A percentile compares a stretch with the other conserved stretches of the same genome.
These are phyloP conservation scores for Ascosphaera aggregata DNA, from an alignment of 2,329 filamentous ascomycete species.

Conservation along the genomic window DNA sequence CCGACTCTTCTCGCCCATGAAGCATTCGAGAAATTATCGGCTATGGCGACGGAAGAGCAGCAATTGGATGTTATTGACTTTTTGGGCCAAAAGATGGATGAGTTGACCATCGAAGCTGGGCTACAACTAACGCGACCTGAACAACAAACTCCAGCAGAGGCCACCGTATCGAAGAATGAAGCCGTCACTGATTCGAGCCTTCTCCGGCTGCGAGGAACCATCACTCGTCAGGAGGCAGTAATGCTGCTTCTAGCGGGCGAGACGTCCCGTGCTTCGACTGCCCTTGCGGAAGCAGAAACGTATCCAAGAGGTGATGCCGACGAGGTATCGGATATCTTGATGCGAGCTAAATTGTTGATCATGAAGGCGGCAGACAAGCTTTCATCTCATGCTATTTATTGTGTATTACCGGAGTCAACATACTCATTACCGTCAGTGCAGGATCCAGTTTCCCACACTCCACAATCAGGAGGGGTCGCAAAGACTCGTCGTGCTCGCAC, in stretches of 20 bases:
- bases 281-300: slow-evolving; percentile 21
- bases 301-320: slow-evolving; percentile 27
- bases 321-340: slow-evolving; percentile 29
- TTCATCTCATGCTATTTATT: slow-evolving; percentile 61
- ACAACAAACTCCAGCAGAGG: neutral
- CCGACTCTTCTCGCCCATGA: neutral
- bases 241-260: slow-evolving; percentile 19
- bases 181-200: neutral
- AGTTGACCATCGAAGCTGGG: neutral
- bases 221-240: slow-evolving; percentile 20
- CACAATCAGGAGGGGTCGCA: neutral
- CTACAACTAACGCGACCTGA: neutral
- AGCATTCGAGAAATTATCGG: neutral
- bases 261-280: slow-evolving; percentile 33
- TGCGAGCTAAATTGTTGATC: slow-evolving; percentile 15
- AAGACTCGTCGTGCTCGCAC: neutral
- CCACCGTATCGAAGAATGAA: neutral
- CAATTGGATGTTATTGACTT: neutral
- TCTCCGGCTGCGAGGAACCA: slow-evolving; percentile 21
- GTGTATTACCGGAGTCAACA: slow-evolving; percentile 76
- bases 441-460: slow-evolving; percentile 8
- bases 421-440: slow-evolving; percentile 58
- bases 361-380: slow-evolving; percentile 27
- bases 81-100: neutral
- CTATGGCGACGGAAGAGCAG: neutral